phyloP scores from a whole-genome alignment of 306 rosid genomes.

The Oemleria cerasiformis region DNA sequence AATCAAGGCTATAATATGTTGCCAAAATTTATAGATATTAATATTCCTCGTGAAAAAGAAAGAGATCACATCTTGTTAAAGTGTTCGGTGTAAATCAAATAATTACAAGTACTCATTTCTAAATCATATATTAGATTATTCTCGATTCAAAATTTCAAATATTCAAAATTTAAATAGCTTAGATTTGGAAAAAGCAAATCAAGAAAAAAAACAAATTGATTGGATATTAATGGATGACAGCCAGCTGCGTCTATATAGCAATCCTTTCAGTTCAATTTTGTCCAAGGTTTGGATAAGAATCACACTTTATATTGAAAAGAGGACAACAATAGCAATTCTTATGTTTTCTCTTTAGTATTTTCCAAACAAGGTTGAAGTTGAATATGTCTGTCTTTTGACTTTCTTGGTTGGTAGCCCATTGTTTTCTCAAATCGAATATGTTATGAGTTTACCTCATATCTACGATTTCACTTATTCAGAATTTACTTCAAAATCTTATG shows the following conservation, averaged over 20 bases:
- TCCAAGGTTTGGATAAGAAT: neutral
- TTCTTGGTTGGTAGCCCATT: neutral
- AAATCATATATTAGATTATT: no score
- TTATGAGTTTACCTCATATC: no score
- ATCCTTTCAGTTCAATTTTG: slow-evolving; percentile 20
- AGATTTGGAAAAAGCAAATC: neutral
- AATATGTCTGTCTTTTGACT: slow-evolving; percentile 13
- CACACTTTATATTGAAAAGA: neutral
- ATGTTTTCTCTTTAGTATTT: neutral
- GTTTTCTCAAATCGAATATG: neutral
- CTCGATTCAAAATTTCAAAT: no score
- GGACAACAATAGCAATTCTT: neutral
- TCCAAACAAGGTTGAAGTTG: neutral
- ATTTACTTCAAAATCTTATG: no score
- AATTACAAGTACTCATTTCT: no score
- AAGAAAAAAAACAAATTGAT: slow-evolving; percentile 9
- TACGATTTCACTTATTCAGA: no score
- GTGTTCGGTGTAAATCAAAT: no score
- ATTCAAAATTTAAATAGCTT: no score
- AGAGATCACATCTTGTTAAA: no score
- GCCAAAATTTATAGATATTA: neutral
- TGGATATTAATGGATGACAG: slow-evolving; percentile 39
- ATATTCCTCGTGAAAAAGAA: neutral
- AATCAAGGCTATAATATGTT: slow-evolving; percentile 8
- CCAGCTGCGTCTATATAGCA: slow-evolving; percentile 21